phyloP scores from a whole-genome alignment of 495 filamentous ascomycete genomes.

The Neurospora sp. region DNA sequence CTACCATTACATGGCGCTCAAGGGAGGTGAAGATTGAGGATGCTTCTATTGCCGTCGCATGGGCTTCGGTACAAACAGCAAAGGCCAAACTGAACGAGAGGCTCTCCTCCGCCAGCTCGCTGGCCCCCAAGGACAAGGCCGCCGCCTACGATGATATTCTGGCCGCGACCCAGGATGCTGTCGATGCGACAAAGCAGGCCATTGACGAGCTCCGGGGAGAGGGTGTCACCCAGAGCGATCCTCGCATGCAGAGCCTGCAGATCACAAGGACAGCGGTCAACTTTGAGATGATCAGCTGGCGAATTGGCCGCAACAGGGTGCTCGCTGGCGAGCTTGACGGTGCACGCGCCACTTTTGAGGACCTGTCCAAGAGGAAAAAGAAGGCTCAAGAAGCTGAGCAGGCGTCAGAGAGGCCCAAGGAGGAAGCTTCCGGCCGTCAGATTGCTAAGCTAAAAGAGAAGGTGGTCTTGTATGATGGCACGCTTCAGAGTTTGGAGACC shows the following conservation, averaged over 20 bases:
- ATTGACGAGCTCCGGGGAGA: slow-evolving; percentile 83
- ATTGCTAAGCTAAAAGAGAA: slow-evolving; percentile 75
- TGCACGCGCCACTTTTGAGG: slow-evolving; percentile 44
- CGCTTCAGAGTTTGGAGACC: slow-evolving; percentile 77
- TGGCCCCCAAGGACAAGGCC: slow-evolving; percentile 50
- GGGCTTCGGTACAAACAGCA: slow-evolving; percentile 47
- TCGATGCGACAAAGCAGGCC: slow-evolving; percentile 82
- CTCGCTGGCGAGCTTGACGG: slow-evolving; percentile 74
- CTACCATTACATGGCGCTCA: slow-evolving; percentile 78
- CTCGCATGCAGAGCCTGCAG: slow-evolving; percentile 83
- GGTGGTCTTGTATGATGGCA: slow-evolving; percentile 88
- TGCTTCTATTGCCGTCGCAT: slow-evolving; percentile 74
- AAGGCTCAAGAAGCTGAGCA: slow-evolving; percentile 31
- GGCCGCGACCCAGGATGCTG: slow-evolving; percentile 83
- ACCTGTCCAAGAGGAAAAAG: slow-evolving; percentile 30
- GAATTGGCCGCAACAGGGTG: slow-evolving; percentile 85
- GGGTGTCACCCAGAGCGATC: slow-evolving; percentile 74
- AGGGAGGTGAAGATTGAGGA: slow-evolving; percentile 84
- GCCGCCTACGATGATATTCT: slow-evolving; percentile 88
- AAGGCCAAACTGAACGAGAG: slow-evolving; percentile 47
- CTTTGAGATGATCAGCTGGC: slow-evolving; percentile 87
- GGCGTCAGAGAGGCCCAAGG: slow-evolving; percentile 34
- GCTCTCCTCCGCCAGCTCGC: slow-evolving; percentile 46
- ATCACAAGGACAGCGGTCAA: slow-evolving; percentile 89
- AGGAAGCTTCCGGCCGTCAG: slow-evolving; percentile 54